phyloP scores from a whole-genome alignment of 1,139 yeast genomes.

The Candida glucosophila region DNA sequence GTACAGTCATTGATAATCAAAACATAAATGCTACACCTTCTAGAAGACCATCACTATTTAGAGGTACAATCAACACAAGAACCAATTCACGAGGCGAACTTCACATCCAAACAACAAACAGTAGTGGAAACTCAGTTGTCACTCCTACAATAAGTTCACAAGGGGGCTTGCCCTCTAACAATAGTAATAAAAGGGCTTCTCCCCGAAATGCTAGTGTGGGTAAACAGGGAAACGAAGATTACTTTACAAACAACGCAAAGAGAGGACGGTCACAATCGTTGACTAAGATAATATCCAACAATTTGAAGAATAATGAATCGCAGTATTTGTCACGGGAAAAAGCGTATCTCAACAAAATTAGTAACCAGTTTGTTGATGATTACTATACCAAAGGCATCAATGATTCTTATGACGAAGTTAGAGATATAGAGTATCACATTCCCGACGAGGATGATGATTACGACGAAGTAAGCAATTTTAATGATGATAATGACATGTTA shows the following conservation, averaged over 20 bases:
- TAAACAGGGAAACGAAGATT: no score
- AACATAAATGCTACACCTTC: no score
- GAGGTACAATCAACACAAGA: no score
- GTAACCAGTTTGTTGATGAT: constrained; percentile 59
- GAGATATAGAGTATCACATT: constrained; percentile 20
- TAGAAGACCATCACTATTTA: no score
- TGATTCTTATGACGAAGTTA: constrained; percentile 26
- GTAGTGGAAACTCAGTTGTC: no score
- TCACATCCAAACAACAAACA: no score
- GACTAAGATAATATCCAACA: constrained; percentile 12
- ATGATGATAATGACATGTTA: constrained; percentile 25
- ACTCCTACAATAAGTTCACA: no score
- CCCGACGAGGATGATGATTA: constrained; percentile 16
- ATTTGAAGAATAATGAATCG: constrained; percentile 15
- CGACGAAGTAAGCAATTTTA: constrained; percentile 13
- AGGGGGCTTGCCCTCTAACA: no score
- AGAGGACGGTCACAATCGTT: constrained; percentile 16
- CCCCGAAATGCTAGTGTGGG: constrained; percentile 1
- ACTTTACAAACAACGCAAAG: no score
- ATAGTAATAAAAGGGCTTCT: constrained; percentile 1
- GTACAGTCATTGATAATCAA: no score
- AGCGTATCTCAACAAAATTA: constrained; percentile 56
- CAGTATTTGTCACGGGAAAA: constrained; percentile 59
- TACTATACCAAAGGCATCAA: constrained; percentile 57
- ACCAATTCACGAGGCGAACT: no score